These are phyloP conservation scores for Cryptomeria japonica DNA, from an alignment of 75 land plant genomes.

Conservation along the genomic window DNA sequence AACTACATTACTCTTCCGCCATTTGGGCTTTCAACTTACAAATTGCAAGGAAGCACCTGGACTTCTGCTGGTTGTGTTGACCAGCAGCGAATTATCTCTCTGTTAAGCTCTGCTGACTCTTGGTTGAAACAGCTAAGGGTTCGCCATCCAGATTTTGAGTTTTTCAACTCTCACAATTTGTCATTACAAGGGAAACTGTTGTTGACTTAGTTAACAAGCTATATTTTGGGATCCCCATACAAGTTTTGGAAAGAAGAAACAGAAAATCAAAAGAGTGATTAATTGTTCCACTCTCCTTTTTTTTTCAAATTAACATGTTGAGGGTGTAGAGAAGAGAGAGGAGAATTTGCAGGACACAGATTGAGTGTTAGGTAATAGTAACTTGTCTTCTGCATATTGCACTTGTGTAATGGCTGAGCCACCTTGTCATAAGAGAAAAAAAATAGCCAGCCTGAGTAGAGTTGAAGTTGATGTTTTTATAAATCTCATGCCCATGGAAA, in stretches of 20 bases:
- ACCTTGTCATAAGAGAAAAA: not conserved
- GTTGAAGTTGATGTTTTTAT: not conserved
- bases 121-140: slow-evolving; percentile 32
- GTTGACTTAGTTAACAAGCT: not conserved
- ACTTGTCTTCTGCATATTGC: not conserved
- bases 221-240: not conserved
- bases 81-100: slow-evolving; percentile 13
- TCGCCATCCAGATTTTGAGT: slow-evolving; percentile 34
- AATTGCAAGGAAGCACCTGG: slow-evolving; percentile 37
- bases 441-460: not conserved
- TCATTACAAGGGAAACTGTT: not conserved
- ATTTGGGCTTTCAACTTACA: slow-evolving; percentile 49
- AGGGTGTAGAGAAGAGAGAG: not conserved
- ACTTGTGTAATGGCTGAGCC: too few species aligned
- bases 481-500: not conserved
- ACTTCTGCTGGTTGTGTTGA: slow-evolving; percentile 23
- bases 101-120: slow-evolving; percentile 25
- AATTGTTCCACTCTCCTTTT: not conserved
- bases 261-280: not conserved
- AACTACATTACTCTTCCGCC: slow-evolving; percentile 12
- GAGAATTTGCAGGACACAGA: not conserved
- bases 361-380: not conserved
- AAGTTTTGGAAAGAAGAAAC: not conserved
- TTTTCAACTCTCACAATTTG: slow-evolving; percentile 20
- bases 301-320: not conserved